Conservation (phyloP, 163 green algal species). For the Smithsoniella earleae region DNA sequence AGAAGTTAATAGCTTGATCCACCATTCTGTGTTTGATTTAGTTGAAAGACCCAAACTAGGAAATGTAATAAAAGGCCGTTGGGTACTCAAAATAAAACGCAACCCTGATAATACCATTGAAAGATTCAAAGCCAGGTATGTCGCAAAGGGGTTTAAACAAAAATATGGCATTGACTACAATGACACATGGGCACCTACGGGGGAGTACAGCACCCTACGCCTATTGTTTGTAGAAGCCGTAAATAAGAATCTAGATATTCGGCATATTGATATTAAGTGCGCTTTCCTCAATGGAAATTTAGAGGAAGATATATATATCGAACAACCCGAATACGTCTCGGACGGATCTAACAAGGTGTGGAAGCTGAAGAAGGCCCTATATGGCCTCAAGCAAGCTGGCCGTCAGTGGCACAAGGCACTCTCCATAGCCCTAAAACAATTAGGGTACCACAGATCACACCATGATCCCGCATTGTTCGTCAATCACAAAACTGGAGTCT, state of each 20-base stretch:
- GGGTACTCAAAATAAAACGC: not conserved
- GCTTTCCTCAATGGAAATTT: slow-evolving; percentile 45
- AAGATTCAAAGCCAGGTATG: not conserved
- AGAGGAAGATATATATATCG: slow-evolving; percentile 37
- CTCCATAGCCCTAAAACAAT: not conserved
- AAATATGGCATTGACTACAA: not conserved
- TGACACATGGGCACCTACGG: not conserved
- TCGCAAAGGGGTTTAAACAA: not conserved
- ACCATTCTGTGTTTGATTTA: not conserved
- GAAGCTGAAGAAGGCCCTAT: not conserved
- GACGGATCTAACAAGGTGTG: not conserved
- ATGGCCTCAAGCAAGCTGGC: not conserved
- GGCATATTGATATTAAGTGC: slow-evolving; percentile 46
- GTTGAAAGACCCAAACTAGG: not conserved
- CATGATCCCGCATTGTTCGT: not conserved
- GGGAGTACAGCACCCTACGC: slow-evolving; percentile 31
- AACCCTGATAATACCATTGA: not conserved
- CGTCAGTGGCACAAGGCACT: not conserved
- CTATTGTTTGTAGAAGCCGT: slow-evolving; percentile 28
- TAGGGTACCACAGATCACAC: not conserved
- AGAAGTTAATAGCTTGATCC: no score
- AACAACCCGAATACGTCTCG: slow-evolving; percentile 36
- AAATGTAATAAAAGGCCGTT: not conserved
- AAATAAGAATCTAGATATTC: slow-evolving; percentile 31
- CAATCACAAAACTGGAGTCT: not conserved